Base-by-base conservation (phyloP, 164 flowering plant genomes). In the Annona squamosa region DNA sequence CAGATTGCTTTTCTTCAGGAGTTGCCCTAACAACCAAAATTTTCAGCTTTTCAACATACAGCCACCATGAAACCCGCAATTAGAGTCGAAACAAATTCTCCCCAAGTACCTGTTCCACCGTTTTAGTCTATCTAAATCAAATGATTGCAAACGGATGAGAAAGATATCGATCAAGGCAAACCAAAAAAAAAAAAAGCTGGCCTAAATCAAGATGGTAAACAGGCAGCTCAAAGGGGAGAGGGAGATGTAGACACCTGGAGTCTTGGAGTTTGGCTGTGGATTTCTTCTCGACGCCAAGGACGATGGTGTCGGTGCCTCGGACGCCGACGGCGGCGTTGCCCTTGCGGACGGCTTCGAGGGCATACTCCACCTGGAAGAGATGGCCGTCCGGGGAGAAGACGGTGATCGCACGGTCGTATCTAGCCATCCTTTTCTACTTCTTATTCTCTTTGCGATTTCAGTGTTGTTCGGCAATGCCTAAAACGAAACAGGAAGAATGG, bases 261-360 rank as follows among this genome's bases (percentile, higher is more conserved):
- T 95, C 88, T 72, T 95, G 99, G 59, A 95, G 97, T 71, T 90
- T 95, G 47, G 94, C 89, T 42, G 96, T 81, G 69, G 98, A 91
- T 73, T 93, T 95, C 86, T 95, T 95, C 85, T 95, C 99, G 76
- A 95, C 98, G 65, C 96, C 99, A 69, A 95, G 97, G 26, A 95
- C 99, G 75, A 95, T 76, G 62, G 82, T 83, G 74, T 95, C 98
- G 73, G 91, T 81, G 67, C 99, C 99, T 9, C 99, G 86, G 2
- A 95, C 99, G 2, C 99, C 99, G 65, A 95, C 97, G 85, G 93
- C 99, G 67, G 98, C 99, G 85, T 95, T 95, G 0, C 99, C 99
- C 73, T 95, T 95, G 7, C 99, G 91, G 3, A 95, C 98, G 77
- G 99, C 98, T 75, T 95, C 99, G 45, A 95, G 92, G 1, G 99